phyloP scores from a whole-genome alignment of 768 basidiomycete species.

The Tricholoma saponaceum region DNA sequence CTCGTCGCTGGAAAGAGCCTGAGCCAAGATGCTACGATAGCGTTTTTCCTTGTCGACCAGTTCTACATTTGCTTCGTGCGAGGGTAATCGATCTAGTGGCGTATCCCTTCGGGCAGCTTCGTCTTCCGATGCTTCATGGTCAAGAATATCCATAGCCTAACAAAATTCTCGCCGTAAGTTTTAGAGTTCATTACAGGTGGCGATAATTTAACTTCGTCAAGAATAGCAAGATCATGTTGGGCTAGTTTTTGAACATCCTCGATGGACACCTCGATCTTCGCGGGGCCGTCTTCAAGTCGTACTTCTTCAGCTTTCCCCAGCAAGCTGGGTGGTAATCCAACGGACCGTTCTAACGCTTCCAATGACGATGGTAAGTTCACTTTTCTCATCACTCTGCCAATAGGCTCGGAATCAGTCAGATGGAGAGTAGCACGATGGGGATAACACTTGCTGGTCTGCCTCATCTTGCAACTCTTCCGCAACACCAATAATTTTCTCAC shows the following conservation, averaged over 20 bases:
- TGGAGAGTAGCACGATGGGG: background rate
- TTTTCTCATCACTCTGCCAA: slow-evolving; percentile 54
- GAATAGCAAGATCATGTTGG: slow-evolving; percentile 49
- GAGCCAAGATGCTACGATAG: slow-evolving; percentile 66
- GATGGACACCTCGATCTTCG: slow-evolving; percentile 65
- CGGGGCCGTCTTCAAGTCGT: slow-evolving; percentile 69
- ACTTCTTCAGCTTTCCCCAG: slow-evolving; percentile 85
- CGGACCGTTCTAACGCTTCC: slow-evolving; percentile 82
- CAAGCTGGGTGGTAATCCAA: slow-evolving; percentile 86
- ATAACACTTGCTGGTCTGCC: slow-evolving; percentile 50
- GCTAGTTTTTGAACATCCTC: slow-evolving; percentile 70
- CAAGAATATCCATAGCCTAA: slow-evolving; percentile 87
- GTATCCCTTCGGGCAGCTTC: slow-evolving; percentile 58
- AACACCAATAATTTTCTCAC: slow-evolving; percentile 59
- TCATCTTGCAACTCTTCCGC: slow-evolving; percentile 61
- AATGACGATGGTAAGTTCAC: slow-evolving; percentile 82
- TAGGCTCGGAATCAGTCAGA: background rate
- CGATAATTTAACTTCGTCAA: slow-evolving; percentile 62
- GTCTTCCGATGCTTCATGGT: slow-evolving; percentile 84
- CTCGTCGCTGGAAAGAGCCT: slow-evolving; percentile 74
- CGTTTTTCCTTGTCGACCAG: slow-evolving; percentile 66
- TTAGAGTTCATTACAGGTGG: background rate
- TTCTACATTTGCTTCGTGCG: slow-evolving; percentile 74
- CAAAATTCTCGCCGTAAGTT: background rate
- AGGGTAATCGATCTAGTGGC: slow-evolving; percentile 52